These are phyloP conservation scores for Proliferodiscus dingleyae DNA, from an alignment of 2,329 filamentous ascomycete species.

Conservation along the genomic window DNA sequence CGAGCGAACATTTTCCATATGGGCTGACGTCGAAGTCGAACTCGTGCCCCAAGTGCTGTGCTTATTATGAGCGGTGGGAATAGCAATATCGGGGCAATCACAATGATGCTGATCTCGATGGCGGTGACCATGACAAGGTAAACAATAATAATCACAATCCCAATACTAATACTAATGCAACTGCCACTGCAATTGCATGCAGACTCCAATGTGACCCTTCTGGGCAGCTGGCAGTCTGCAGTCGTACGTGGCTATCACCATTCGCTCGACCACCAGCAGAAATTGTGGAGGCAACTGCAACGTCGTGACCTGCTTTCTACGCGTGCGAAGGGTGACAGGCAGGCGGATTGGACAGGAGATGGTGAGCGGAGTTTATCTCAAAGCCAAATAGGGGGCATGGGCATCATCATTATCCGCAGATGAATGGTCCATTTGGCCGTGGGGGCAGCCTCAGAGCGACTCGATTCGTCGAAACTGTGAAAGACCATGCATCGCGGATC, in stretches of 20 bases:
- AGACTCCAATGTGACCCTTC: neutral
- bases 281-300: conserved; percentile 2
- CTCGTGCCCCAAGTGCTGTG: too few relatives aligned
- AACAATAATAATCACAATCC: too few relatives aligned
- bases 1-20: too few relatives aligned
- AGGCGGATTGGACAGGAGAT: conserved; percentile 5
- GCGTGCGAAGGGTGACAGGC: neutral
- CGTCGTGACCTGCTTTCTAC: conserved; percentile 8
- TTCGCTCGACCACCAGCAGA: neutral
- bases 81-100: too few relatives aligned
- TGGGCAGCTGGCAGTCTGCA: neutral
- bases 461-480: too few relatives aligned
- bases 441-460: neutral
- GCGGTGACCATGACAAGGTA: too few relatives aligned
- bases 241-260: neutral
- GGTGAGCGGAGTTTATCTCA: too few relatives aligned
- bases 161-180: too few relatives aligned
- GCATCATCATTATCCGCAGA: neutral
- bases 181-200: neutral
- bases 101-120: too few relatives aligned
- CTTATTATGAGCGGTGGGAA: too few relatives aligned
- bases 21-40: too few relatives aligned
- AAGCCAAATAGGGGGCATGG: too few relatives aligned
- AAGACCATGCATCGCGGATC: neutral
- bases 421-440: neutral